Base-by-base conservation (phyloP, 192 early-diverging fungal species). In the Lunasporangiospora selenospora region DNA sequence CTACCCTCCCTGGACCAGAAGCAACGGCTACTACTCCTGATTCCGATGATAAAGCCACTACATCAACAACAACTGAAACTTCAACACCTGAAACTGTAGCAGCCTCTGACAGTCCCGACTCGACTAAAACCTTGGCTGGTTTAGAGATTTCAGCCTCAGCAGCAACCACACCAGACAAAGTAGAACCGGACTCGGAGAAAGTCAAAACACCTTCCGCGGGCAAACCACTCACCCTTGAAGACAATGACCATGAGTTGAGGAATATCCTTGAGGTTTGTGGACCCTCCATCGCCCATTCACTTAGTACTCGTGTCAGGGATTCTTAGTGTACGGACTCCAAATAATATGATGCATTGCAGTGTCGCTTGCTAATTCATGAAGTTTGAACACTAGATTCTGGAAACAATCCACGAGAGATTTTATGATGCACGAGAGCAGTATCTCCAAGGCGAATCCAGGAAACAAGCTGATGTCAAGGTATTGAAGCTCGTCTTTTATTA, bases 331-430 rank as follows among this genome's bases (percentile, higher is more conserved):
- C n/a, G n/a, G n/a, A n/a, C n/a, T n/a, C n/a, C n/a, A n/a, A n/a
- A n/a, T n/a, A n/a, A n/a, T n/a, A n/a, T n/a, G n/a, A n/a, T n/a
- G n/a, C n/a, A n/a, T n/a, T n/a, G n/a, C n/a, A n/a, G n/a, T n/a
- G n/a, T n/a, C n/a, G n/a, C n/a, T n/a, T n/a, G n/a, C n/a, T n/a
- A n/a, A 77, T 89, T n/a, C 65, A 80, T 10, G 52, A 77, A 23
- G 83, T 77, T 51, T 40, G 32, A 5, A 10, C 37, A 51, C 6
- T 53, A 83, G 77, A 76, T 91, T 49, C 82, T 98, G 11, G 62
- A 77, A 30, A 41, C 79, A 11, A 78, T 96, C 9, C 95, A 96
- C 76, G 41, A 73, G 29, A 37, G 53, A 19, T 98, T 88, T 71
- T 98, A 90, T 59, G 79, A 73, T 1, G 52, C 34, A 21, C 47